Conservation (phyloP, 2,329 filamentous ascomycete genomes). For the Tympanopsis confertula region DNA sequence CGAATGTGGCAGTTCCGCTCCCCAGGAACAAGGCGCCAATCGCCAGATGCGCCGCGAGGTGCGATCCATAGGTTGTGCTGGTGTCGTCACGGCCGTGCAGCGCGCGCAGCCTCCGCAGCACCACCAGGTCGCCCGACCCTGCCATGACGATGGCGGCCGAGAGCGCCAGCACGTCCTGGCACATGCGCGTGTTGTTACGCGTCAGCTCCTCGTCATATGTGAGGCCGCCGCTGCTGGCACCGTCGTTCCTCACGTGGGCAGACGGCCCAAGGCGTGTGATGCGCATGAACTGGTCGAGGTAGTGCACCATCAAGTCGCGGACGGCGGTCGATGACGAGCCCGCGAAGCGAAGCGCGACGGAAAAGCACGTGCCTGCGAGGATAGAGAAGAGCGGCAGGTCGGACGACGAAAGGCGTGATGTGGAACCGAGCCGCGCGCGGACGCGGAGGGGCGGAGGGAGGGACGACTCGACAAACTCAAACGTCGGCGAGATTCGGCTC, state of each 20-base stretch:
- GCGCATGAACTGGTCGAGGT: slow-evolving; percentile 77
- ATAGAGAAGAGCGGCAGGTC: slow-evolving; percentile 93
- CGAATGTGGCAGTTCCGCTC: slow-evolving; percentile 84
- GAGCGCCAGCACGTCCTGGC: slow-evolving; percentile 76
- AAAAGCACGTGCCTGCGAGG: slow-evolving; percentile 76
- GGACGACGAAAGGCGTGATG: slow-evolving; percentile 65
- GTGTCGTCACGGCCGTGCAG: slow-evolving; percentile 78
- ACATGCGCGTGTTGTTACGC: slow-evolving; percentile 74
- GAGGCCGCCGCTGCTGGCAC: slow-evolving; percentile 9
- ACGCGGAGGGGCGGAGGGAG: slow-evolving; percentile 60
- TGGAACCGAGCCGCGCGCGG: slow-evolving; percentile 47
- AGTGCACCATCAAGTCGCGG: slow-evolving; percentile 70
- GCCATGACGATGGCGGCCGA: slow-evolving; percentile 86
- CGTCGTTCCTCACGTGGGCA: slow-evolving; percentile 12
- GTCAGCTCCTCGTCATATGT: slow-evolving; percentile 78
- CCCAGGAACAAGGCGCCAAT: slow-evolving; percentile 85
- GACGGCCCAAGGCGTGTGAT: slow-evolving; percentile 53
- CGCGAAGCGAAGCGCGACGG: slow-evolving; percentile 61
- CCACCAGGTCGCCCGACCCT: slow-evolving; percentile 76
- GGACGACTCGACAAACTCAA: slow-evolving; percentile 64
- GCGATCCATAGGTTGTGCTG: slow-evolving; percentile 83
- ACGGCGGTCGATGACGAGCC: slow-evolving; percentile 61
- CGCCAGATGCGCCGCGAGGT: slow-evolving; percentile 84
- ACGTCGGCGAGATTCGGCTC: slow-evolving; percentile 65
- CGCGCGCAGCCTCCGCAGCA: slow-evolving; percentile 74